Evolutionary conservation across 1,284 basidiomycete genomes (phyloP).

Genomic region (Bjerkandera adusta): DNA sequence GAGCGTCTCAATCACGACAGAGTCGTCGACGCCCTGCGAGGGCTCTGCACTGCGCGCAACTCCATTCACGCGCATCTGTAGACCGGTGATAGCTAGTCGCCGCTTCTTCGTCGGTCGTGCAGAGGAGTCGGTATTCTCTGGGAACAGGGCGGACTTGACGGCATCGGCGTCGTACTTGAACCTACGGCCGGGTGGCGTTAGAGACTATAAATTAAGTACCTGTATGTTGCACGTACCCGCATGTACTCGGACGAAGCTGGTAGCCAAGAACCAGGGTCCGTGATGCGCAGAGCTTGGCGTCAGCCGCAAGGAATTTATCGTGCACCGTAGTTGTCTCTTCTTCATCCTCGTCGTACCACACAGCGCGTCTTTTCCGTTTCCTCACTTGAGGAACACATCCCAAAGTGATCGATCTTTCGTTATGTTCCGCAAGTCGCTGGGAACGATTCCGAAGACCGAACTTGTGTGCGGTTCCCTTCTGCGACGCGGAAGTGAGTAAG

Average conservation of each 20-base stretch:
- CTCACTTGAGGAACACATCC: conserved; percentile 38
- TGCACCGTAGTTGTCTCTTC: conserved; percentile 15
- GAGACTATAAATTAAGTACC: too few relatives aligned
- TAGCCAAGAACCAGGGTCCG: conserved; percentile 31
- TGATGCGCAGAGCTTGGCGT: conserved; percentile 29
- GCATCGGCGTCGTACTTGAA: conserved; percentile 57
- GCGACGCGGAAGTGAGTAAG: conserved; percentile 6
- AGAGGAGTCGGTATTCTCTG: conserved; percentile 17
- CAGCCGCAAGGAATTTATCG: too few relatives aligned
- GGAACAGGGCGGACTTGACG: conserved; percentile 47
- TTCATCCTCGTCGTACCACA: conserved; percentile 16
- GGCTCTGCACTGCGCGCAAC: too few relatives aligned
- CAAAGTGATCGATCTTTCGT: conserved; percentile 52
- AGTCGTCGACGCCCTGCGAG: too few relatives aligned
- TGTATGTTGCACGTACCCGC: conserved; percentile 27
- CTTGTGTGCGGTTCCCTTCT: conserved; percentile 48
- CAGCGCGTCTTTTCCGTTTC: conserved; percentile 33
- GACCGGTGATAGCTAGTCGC: conserved; percentile 11
- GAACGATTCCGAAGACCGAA: conserved; percentile 59
- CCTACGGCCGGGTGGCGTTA: too few relatives aligned
- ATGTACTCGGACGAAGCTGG: conserved; percentile 17
- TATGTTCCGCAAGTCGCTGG: conserved; percentile 65
- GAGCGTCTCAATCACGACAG: conserved; percentile 31
- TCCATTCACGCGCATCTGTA: conserved; percentile 15
- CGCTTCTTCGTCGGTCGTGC: conserved; percentile 18